Conservation (phyloP, 2,329 filamentous ascomycete genomes). For the Microcera coccophila region DNA sequence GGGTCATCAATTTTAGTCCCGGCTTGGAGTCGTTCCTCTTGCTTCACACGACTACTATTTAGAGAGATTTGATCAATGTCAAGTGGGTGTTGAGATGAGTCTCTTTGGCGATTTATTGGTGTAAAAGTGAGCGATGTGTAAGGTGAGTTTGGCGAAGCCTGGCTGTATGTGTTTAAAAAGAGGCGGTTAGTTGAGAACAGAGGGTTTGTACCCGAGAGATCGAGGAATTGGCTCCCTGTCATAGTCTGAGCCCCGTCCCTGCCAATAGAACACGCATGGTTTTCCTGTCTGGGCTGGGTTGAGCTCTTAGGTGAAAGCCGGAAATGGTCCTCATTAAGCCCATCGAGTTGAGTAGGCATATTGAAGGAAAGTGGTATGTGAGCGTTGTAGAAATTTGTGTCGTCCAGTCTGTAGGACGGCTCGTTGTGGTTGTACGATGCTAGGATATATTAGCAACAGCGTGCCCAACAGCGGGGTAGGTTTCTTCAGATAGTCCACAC, state of each 20-base stretch:
- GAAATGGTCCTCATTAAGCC: conserved; percentile 26
- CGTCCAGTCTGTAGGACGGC: neutral
- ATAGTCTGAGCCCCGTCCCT: conserved; percentile 19
- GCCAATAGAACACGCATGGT: conserved; percentile 15
- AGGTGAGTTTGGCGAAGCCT: conserved; percentile 17
- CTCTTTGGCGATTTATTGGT: conserved; percentile 25
- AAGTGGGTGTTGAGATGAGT: conserved; percentile 14
- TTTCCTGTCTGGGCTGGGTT: conserved; percentile 28
- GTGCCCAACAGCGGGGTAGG: neutral
- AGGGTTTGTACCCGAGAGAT: conserved; percentile 30
- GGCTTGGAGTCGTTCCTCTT: conserved; percentile 26
- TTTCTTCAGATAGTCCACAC: neutral
- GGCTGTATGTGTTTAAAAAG: conserved; percentile 27
- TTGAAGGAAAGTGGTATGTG: conserved; percentile 17
- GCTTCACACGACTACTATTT: conserved; percentile 18
- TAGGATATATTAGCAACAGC: neutral
- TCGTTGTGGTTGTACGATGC: neutral
- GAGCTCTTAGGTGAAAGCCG: conserved; percentile 21
- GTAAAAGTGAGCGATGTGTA: conserved; percentile 30
- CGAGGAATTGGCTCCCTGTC: conserved; percentile 24
- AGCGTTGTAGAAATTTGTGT: neutral
- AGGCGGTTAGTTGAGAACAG: conserved; percentile 32
- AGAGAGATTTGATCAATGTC: conserved; percentile 14
- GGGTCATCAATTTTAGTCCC: conserved; percentile 16
- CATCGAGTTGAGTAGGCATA: conserved; percentile 20